Base-by-base conservation (phyloP, 2,329 filamentous ascomycete genomes). In the Cladosporium halotolerans region DNA sequence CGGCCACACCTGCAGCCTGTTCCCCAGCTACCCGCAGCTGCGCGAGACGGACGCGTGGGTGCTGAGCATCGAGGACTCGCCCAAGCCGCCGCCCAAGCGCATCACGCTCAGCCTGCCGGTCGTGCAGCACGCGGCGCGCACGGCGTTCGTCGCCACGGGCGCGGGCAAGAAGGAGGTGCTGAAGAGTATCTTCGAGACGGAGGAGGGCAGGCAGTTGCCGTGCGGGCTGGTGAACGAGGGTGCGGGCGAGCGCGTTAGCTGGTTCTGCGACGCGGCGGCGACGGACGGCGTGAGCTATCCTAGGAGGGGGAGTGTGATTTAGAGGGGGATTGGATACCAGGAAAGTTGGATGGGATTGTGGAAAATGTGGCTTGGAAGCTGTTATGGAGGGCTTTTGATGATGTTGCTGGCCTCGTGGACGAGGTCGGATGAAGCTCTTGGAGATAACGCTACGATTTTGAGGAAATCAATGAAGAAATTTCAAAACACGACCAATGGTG, bases 1-100 rank as follows among this genome's bases (percentile, higher is more conserved):
- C 70, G 93, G 93, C 49, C 93, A 99, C 76, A 97, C 93, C 33
- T 97, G 93, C 83, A 93, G 87, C 63, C 78, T 99, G 49, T 99
- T 99, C 78, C 93, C 93, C 4, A 86, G 86, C 52, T 92, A 96
- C 68, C 81, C 85, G 55, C 80, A 97, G 51, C 80, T 97, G 61
- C 84, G 90, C 59, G 92, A 97, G 75, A 82, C 82, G 34, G 85
- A 84, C 64, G 89, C 92, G 51, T 99, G 93, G 93, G 89, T 97
- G 41, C 86, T 91, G 11, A 82, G 89, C 43, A 95, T 96, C 66
- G 84, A 86, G 65, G 89, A 97, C 75, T 95, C 89, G 41, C 93
- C 93, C 47, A 99, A 99, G 80, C 92, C 92, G 38, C 93, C 93
- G 43, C 81, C 89, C 43, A 85, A 83, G 73, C 84, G 93, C 64